A percentile compares a stretch with the other conserved stretches of the same genome.
Evolutionary conservation across 331 rosid genomes (phyloP).

Genomic region (Malus hybrid): DNA sequence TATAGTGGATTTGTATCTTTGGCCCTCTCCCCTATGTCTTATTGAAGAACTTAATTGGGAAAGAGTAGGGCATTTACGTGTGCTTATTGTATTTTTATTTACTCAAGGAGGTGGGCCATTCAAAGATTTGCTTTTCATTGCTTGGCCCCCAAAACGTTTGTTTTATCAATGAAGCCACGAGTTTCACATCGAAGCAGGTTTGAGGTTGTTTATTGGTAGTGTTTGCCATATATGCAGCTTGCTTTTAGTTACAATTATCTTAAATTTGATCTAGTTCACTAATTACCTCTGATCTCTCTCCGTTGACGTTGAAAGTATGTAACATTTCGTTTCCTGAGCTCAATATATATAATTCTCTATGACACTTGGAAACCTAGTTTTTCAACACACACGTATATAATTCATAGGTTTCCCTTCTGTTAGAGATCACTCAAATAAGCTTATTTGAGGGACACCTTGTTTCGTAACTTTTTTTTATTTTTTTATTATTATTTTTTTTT

Average conservation of each 20-base stretch:
- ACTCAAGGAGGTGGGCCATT: not conserved
- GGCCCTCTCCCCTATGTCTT: not conserved
- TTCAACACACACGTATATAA: too few species aligned
- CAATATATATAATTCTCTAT: not conserved
- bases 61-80: not conserved
- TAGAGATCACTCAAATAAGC: too few species aligned
- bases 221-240: not conserved
- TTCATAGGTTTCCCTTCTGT: too few species aligned
- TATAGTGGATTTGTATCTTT: not conserved
- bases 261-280: not conserved
- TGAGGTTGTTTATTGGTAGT: not conserved
- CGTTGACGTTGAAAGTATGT: not conserved
- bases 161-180: not conserved
- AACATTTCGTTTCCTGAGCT: not conserved
- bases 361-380: not conserved
- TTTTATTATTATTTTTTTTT: too few species aligned
- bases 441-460: too few species aligned
- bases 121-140: not conserved
- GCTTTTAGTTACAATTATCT: not conserved
- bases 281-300: not conserved
- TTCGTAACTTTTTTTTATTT: too few species aligned
- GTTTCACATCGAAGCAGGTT: conserved; percentile 1
- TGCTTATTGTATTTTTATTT: not conserved
- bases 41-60: not conserved
- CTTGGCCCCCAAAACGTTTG: not conserved